A percentile compares a stretch with the other conserved stretches of the same genome.
phyloP scores from a whole-genome alignment of 1,284 basidiomycete genomes.

The Neotropicomus parvogracilis region DNA sequence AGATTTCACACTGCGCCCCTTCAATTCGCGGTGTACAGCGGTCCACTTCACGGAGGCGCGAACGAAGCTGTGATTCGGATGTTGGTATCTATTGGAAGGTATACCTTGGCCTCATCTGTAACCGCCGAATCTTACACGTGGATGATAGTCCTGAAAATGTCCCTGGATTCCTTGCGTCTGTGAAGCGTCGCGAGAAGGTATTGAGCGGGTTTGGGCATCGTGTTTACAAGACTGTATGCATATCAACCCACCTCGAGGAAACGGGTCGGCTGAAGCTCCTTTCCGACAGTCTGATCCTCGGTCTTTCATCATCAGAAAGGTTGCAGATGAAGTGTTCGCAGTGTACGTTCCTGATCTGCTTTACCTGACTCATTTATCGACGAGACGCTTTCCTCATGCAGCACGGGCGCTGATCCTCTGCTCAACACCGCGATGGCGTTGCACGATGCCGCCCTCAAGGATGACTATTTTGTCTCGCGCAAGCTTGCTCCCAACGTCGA shows the following conservation, averaged over 20 bases:
- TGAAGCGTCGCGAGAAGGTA: conserved; percentile 82
- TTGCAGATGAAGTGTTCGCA: conserved; percentile 83
- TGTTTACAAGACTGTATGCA: conserved; percentile 75
- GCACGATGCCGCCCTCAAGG: conserved; percentile 83
- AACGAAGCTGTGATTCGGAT: conserved; percentile 90
- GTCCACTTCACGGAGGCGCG: conserved; percentile 81
- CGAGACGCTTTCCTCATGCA: conserved; percentile 25
- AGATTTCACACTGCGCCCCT: not conserved
- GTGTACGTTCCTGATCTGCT: conserved; percentile 45
- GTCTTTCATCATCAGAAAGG: conserved; percentile 83
- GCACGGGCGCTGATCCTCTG: conserved; percentile 77
- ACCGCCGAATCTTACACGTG: conserved; percentile 1
- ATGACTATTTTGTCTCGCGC: conserved; percentile 79
- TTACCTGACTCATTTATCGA: not conserved
- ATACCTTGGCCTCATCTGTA: conserved; percentile 18
- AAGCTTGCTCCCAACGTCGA: conserved; percentile 80
- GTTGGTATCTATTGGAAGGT: conserved; percentile 83
- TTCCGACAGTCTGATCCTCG: conserved; percentile 73
- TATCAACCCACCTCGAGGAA: not conserved
- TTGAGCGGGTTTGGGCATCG: conserved; percentile 85
- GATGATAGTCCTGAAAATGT: conserved; percentile 70
- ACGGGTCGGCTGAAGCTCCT: conserved; percentile 1
- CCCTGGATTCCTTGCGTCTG: conserved; percentile 77
- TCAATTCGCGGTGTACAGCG: conserved; percentile 41
- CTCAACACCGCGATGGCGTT: conserved; percentile 85